phyloP scores from a whole-genome alignment of 768 basidiomycete species.

The Phylloporus arenicola region DNA sequence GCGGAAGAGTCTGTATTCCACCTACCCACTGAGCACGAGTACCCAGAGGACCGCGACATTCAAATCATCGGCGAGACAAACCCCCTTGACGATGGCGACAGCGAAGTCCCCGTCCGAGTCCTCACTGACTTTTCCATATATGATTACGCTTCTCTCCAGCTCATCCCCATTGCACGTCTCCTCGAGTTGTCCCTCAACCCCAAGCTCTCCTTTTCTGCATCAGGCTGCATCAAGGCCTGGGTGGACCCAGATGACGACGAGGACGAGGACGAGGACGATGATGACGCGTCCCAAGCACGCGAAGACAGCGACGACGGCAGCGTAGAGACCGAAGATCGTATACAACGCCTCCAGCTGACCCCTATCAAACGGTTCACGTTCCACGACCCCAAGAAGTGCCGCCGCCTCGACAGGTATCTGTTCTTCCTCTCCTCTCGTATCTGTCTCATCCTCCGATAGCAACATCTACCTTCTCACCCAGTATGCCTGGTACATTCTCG shows the following conservation, averaged over 20 bases:
- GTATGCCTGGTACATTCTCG: constrained; percentile 68
- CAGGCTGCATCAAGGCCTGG: constrained; percentile 35
- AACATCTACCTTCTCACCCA: constrained; percentile 60
- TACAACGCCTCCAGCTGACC: constrained; percentile 36
- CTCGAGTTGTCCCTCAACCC: constrained; percentile 25
- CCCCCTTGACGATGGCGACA: constrained; percentile 23
- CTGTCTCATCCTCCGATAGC: constrained; percentile 32
- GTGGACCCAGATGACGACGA: constrained; percentile 31
- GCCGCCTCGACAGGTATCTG: constrained; percentile 41
- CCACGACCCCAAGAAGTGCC: constrained; percentile 33
- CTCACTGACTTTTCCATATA: constrained; percentile 54
- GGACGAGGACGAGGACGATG: constrained; percentile 18
- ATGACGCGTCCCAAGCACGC: constrained; percentile 13
- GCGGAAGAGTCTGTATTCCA: constrained; percentile 10
- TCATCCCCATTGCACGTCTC: constrained; percentile 40
- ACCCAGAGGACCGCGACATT: constrained; percentile 38
- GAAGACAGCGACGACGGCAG: constrained; percentile 1
- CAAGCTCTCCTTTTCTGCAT: constrained; percentile 31
- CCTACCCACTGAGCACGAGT: constrained; percentile 24
- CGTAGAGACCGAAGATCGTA: constrained; percentile 3
- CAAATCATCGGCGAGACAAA: constrained; percentile 41
- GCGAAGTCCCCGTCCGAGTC: constrained; percentile 50
- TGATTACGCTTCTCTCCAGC: constrained; percentile 29
- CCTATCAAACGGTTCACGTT: constrained; percentile 43
- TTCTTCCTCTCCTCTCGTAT: not conserved